Conservation (phyloP, 1,284 basidiomycete genomes). For the Tausonia pullulans region DNA sequence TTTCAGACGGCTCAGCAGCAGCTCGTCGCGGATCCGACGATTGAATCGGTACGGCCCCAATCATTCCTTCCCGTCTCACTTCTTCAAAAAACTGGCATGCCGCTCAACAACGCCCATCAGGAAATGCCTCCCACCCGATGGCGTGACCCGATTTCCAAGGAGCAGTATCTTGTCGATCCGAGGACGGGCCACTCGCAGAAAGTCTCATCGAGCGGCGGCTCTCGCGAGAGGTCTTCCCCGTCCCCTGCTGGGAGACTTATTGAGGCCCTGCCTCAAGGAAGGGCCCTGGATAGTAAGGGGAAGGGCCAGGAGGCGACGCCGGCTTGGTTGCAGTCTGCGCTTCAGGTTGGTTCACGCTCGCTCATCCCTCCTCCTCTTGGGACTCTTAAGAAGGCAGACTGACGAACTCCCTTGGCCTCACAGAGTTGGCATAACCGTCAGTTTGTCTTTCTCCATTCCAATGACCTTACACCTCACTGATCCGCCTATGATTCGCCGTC, state of each 20-base stretch:
- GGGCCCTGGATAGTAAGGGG: too few species aligned
- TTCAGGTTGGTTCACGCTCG: conserved; percentile 35
- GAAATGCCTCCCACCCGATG: conserved; percentile 34
- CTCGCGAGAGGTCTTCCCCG: not conserved
- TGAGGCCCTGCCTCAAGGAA: not conserved
- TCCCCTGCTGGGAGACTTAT: not conserved
- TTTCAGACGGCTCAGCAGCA: too few species aligned
- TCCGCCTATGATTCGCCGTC: too few species aligned
- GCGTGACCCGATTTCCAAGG: conserved; percentile 50
- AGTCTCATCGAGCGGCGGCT: too few species aligned
- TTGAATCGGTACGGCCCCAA: not conserved
- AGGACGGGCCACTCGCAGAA: conserved; percentile 22
- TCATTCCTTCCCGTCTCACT: not conserved
- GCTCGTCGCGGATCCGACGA: not conserved
- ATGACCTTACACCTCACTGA: too few species aligned
- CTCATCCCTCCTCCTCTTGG: too few species aligned
- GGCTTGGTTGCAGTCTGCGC: conserved; percentile 45
- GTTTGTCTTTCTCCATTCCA: too few species aligned
- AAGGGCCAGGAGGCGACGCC: conserved; percentile 29
- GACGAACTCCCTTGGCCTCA: too few species aligned
- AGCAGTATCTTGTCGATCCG: conserved; percentile 24
- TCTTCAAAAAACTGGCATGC: too few species aligned
- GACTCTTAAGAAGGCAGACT: too few species aligned
- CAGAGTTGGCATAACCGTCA: too few species aligned
- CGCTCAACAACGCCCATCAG: not conserved